A percentile compares a stretch with the other conserved stretches of the same genome.
Evolutionary conservation across 2,329 filamentous ascomycete genomes (phyloP).

Genomic region (Neophaeococcomyces mojaviensis): DNA sequence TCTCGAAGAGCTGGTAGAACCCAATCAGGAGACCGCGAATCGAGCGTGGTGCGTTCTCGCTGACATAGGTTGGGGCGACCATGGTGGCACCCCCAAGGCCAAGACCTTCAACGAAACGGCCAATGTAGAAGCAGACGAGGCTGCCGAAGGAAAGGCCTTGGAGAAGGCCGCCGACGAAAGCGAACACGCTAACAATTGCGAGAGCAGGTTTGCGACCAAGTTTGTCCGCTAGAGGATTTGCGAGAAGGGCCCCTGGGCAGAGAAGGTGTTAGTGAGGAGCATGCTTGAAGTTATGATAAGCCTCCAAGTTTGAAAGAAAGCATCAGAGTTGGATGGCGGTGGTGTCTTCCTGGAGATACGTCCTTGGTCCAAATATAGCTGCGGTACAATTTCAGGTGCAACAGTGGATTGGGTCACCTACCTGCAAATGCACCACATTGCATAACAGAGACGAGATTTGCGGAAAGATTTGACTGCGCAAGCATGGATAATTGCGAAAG

Average conservation of each 20-base stretch:
- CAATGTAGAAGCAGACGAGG: conserved; percentile 58
- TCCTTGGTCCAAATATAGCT: too few relatives aligned
- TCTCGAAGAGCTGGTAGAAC: conserved; percentile 54
- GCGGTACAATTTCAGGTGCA: too few relatives aligned
- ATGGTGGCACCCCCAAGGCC: conserved; percentile 45
- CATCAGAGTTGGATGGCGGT: too few relatives aligned
- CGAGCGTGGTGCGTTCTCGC: conserved; percentile 52
- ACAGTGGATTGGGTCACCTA: too few relatives aligned
- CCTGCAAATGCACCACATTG: conserved; percentile 63
- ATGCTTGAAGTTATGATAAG: too few relatives aligned
- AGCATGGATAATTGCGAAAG: conserved; percentile 36
- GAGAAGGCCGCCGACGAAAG: conserved; percentile 55
- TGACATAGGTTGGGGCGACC: conserved; percentile 54
- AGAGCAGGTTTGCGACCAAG: conserved; percentile 51
- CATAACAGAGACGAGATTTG: conserved; percentile 64
- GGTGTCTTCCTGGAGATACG: too few relatives aligned
- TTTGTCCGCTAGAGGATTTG: conserved; percentile 31
- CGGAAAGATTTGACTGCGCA: conserved; percentile 48
- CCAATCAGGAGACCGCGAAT: conserved; percentile 54
- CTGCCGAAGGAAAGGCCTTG: conserved; percentile 56
- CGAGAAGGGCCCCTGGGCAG: conserved; percentile 54
- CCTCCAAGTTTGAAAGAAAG: too few relatives aligned
- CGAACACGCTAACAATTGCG: conserved; percentile 49
- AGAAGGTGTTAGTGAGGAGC: too few relatives aligned
- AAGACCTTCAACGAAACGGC: conserved; percentile 52